Evolutionary conservation across 495 filamentous ascomycete genomes (phyloP), one percentile per base, ranked within the genome.

Genomic region (Daldinia vernicosa): DNA sequence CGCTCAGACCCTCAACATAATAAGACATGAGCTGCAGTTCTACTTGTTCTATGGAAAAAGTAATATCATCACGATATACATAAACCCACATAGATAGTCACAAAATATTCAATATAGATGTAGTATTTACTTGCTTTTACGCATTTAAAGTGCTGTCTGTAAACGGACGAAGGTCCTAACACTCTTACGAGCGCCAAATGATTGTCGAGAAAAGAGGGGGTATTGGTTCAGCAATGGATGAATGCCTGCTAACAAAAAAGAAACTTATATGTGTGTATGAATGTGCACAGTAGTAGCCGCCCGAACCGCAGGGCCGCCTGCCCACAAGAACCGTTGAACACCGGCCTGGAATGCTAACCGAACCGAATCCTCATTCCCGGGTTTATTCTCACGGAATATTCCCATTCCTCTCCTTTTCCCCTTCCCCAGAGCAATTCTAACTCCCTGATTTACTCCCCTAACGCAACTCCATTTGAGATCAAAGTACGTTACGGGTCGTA

Each of bases 401-500:
- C 40, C 56, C 60, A 67, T n/a, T 66, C 40, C 56, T 27, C 33
- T 26, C 19, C 50, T 22, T 27, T 27, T 27, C 60, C 51, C 40
- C 40, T 19, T 17, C 39, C 30, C 37, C 55, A 3, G 33, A 60
- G 50, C 52, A 45, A 58, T 52, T 40, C 45, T 22, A 61, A 67
- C 33, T 17, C 54, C 69, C 63, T 33, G 45, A 35, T 67, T 12
- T 58, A 72, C 63, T 66, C 60, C 69, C 65, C 52, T 54, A 17
- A 58, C 40, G 39, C 50, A 58, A 39, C 45, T 52, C 56, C 40
- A 22, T 67, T 72, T 24, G 54, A 67, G 63, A 72, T 67, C 62
- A 54, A 67, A 56, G 40, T 67, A 24, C 67, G 66, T 74, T 60
- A 74, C 63, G 66, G 45, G 60, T 65, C 58, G 67, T 74, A 78